These are phyloP conservation scores for Peribolospora kevripleyi DNA, from an alignment of 768 basidiomycete genomes.

Conservation along the genomic window DNA sequence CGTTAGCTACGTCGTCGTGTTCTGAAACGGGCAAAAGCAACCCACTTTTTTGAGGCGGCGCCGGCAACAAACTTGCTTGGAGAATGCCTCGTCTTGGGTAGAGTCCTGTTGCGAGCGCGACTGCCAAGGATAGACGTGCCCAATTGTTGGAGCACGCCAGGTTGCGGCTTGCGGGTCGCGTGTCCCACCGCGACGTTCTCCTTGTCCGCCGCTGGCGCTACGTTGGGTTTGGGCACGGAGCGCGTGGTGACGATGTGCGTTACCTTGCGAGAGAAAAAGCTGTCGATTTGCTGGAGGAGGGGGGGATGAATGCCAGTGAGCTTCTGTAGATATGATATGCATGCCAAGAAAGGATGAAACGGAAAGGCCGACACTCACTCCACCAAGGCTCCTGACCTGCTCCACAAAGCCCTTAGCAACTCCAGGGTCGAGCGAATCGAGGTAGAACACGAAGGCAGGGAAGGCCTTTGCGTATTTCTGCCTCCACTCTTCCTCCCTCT, in stretches of 20 bases:
- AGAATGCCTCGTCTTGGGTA: too few species aligned
- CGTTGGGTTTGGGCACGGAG: conserved; percentile 9
- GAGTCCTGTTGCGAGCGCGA: neutral
- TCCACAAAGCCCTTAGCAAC: conserved; percentile 27
- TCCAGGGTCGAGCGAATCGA: conserved; percentile 36
- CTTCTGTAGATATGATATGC: neutral
- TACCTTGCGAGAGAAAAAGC: conserved; percentile 64
- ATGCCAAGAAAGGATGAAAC: neutral
- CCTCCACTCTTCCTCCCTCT: conserved; percentile 38
- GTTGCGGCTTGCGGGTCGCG: too few species aligned
- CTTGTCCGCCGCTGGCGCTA: neutral
- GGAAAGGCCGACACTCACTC: conserved; percentile 32
- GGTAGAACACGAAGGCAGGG: conserved; percentile 59
- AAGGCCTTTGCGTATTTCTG: conserved; percentile 67
- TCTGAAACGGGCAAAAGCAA: too few species aligned
- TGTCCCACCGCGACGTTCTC: neutral
- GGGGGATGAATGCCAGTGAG: conserved; percentile 1
- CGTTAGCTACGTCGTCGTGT: too few species aligned
- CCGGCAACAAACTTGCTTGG: too few species aligned
- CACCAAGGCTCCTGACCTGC: conserved; percentile 43
- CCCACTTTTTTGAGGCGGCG: too few species aligned
- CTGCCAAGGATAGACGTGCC: too few species aligned
- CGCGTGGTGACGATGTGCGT: conserved; percentile 65
- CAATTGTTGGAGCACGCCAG: too few species aligned
- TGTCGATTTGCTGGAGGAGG: conserved; percentile 43